Percentiles rank a stretch among this genome's conserved stretches.
Conservation (phyloP, 2,329 filamentous ascomycete species). For the Stromatinia cepivora region DNA sequence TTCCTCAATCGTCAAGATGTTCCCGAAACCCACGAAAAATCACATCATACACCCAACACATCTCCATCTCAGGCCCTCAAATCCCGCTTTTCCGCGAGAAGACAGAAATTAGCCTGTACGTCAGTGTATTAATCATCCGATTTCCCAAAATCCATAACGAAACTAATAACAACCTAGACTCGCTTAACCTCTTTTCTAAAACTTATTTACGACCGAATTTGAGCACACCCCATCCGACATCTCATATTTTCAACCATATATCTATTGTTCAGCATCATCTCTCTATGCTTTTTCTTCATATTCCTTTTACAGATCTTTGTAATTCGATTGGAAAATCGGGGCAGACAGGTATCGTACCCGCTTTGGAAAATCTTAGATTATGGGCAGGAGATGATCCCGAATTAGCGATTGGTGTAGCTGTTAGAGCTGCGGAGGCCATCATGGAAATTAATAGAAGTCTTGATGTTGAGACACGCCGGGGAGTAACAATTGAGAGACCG, state of each 20-base stretch:
- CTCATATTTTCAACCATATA: slow-evolving; percentile 9
- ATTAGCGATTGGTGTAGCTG: slow-evolving; percentile 27
- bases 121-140: slow-evolving; percentile 4
- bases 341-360: slow-evolving; percentile 23
- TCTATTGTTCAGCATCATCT: slow-evolving; percentile 17
- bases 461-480: background rate
- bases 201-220: slow-evolving; percentile 14
- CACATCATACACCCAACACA: background rate
- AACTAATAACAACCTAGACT: slow-evolving; percentile 15
- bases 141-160: background rate
- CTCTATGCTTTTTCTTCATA: slow-evolving; percentile 2
- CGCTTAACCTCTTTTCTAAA: slow-evolving; percentile 26
- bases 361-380: slow-evolving; percentile 28
- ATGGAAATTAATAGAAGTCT: slow-evolving; percentile 17
- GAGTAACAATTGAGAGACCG: background rate
- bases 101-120: slow-evolving; percentile 21
- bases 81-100: slow-evolving; percentile 1
- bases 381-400: slow-evolving; percentile 27
- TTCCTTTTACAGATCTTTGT: slow-evolving; percentile 1
- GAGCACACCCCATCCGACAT: slow-evolving; percentile 15
- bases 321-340: slow-evolving; percentile 24
- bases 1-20: slow-evolving; percentile 27
- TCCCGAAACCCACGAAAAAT: background rate
- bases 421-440: slow-evolving; percentile 30
- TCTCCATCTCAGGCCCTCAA: slow-evolving; percentile 13